Evolutionary conservation across 768 basidiomycete genomes (phyloP).

Genomic region (Termitomyces heimii): DNA sequence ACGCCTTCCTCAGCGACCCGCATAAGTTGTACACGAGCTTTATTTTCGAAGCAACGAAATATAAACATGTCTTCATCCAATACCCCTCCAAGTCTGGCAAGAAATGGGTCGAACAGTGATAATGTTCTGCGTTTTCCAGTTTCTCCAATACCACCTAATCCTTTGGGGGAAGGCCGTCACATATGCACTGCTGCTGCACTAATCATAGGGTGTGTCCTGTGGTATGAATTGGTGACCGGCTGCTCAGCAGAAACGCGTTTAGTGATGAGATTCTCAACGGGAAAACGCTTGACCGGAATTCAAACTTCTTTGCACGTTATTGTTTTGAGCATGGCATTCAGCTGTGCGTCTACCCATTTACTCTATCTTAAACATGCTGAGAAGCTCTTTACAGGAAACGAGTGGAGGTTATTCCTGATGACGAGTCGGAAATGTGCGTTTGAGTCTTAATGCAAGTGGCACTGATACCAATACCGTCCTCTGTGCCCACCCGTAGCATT

Average conservation of each 20-base stretch:
- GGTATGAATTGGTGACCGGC: neutral
- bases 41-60: slow-evolving; percentile 1
- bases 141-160: slow-evolving; percentile 58
- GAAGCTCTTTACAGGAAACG: slow-evolving; percentile 50
- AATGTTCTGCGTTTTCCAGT: slow-evolving; percentile 31
- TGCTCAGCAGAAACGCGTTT: neutral
- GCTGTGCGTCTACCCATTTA: slow-evolving; percentile 38
- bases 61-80: slow-evolving; percentile 11
- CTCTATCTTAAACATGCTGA: slow-evolving; percentile 10
- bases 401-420: slow-evolving; percentile 88
- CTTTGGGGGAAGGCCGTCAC: slow-evolving; percentile 60
- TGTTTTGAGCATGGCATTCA: slow-evolving; percentile 87
- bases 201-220: slow-evolving; percentile 58
- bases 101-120: neutral
- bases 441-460: neutral
- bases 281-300: slow-evolving; percentile 81
- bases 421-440: slow-evolving; percentile 82
- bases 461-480: neutral
- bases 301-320: slow-evolving; percentile 81
- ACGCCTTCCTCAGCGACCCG: slow-evolving; percentile 1
- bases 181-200: slow-evolving; percentile 73
- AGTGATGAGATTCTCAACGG: slow-evolving; percentile 94
- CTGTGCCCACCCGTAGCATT: slow-evolving; percentile 36
- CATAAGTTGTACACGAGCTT: slow-evolving; percentile 7
- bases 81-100: neutral